A percentile compares a stretch with the other conserved stretches of the same genome.
These are phyloP conservation scores for Onygena corvina DNA, from an alignment of 2,329 filamentous ascomycete species.

Conservation along the genomic window DNA sequence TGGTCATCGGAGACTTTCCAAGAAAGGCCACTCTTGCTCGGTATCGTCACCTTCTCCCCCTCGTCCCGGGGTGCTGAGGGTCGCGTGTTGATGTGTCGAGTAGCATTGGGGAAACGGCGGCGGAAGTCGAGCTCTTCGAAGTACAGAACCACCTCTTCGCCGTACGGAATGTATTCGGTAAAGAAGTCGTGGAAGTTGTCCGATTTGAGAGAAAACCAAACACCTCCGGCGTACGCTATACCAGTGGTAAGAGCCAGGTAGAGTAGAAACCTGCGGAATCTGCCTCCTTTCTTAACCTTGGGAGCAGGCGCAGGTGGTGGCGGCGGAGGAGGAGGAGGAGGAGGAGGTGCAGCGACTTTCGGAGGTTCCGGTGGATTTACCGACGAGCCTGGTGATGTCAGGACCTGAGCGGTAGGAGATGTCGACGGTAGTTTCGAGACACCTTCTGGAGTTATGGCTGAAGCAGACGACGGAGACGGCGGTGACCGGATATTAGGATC, in stretches of 20 bases:
- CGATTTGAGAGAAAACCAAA: slow-evolving; percentile 84
- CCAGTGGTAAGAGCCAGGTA: slow-evolving; percentile 64
- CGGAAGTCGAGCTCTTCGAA: slow-evolving; percentile 91
- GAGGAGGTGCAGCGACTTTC: slow-evolving; percentile 24
- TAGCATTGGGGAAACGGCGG: slow-evolving; percentile 59
- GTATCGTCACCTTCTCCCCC: slow-evolving; percentile 66
- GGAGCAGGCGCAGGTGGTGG: slow-evolving; percentile 31
- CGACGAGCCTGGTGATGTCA: slow-evolving; percentile 28
- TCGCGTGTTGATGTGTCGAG: slow-evolving; percentile 36
- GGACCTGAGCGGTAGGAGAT: slow-evolving; percentile 26
- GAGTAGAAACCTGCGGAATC: slow-evolving; percentile 65
- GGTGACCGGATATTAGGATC: slow-evolving; percentile 22
- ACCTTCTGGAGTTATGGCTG: slow-evolving; percentile 40
- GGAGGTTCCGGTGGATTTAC: slow-evolving; percentile 20
- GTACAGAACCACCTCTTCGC: slow-evolving; percentile 87
- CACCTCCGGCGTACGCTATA: slow-evolving; percentile 71
- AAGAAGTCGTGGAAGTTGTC: slow-evolving; percentile 99
- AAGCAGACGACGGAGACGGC: slow-evolving; percentile 33
- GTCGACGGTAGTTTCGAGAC: slow-evolving; percentile 38
- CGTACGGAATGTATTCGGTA: slow-evolving; percentile 89
- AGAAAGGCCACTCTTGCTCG: slow-evolving; percentile 71
- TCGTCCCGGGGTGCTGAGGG: slow-evolving; percentile 33
- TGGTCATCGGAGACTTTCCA: slow-evolving; percentile 59
- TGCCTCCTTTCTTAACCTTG: slow-evolving; percentile 53
- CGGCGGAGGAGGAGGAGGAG: slow-evolving; percentile 25